Percentiles rank a stretch among this genome's conserved stretches.
phyloP scores from a whole-genome alignment of 495 filamentous ascomycete genomes.

The Apodospora peruviana region DNA sequence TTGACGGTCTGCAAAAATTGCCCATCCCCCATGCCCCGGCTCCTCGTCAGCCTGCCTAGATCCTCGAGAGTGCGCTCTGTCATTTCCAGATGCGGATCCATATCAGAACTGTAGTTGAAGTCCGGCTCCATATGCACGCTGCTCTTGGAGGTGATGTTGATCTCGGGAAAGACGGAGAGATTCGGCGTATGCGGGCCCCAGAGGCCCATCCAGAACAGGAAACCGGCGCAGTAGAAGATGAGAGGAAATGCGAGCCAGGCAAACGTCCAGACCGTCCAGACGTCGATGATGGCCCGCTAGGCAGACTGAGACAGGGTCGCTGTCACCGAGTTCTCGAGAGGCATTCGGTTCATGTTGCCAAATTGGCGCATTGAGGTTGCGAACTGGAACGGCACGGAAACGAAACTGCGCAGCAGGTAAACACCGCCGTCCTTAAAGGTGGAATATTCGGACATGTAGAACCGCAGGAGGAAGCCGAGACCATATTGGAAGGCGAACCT shows the following conservation, averaged over 20 bases:
- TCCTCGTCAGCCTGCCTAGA: slow-evolving; percentile 4
- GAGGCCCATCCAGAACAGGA: slow-evolving; percentile 8
- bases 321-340: slow-evolving; percentile 1
- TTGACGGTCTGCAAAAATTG: not conserved
- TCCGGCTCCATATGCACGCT: not conserved
- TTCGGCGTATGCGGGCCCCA: slow-evolving; percentile 7
- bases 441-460: slow-evolving; percentile 3
- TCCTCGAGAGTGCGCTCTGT: slow-evolving; percentile 7
- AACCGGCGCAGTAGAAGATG: not conserved
- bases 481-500: slow-evolving; percentile 6
- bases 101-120: not conserved
- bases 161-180: slow-evolving; percentile 7
- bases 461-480: slow-evolving; percentile 1
- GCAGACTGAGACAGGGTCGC: slow-evolving; percentile 5
- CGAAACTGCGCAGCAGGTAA: slow-evolving; percentile 6
- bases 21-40: slow-evolving; percentile 4
- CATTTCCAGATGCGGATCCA: slow-evolving; percentile 5
- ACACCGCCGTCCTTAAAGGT: slow-evolving; percentile 6
- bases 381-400: slow-evolving; percentile 11
- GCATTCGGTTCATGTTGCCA: slow-evolving; percentile 8
- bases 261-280: slow-evolving; percentile 6
- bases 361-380: slow-evolving; percentile 8
- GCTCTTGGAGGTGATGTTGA: slow-evolving; percentile 11
- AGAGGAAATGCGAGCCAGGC: slow-evolving; percentile 1
- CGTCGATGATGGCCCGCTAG: slow-evolving; percentile 6